Evolutionary conservation across 2,329 filamentous ascomycete species (phyloP), one percentile per base, ranked within the genome.

Genomic region (Trichoderma sp.): DNA sequence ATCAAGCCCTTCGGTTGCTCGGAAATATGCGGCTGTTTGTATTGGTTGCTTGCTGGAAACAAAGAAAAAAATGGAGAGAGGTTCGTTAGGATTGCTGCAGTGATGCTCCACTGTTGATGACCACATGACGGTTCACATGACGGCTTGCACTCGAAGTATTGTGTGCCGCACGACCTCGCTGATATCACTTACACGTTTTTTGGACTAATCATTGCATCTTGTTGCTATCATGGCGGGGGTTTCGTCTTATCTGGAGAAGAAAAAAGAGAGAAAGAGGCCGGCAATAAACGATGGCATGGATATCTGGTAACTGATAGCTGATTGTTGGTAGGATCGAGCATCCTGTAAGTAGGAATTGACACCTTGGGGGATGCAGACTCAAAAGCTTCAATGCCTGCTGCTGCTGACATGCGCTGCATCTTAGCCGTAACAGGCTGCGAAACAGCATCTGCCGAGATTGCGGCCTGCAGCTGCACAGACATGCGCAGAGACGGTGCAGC

Each of bases 381-480:
- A 8, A 43, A 43, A 43, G 37, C 37, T 43, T 43, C 37, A 43
- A 19, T 43, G 37, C 37, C 37, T 43, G 37, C 37, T 43, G 37
- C 37, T 19, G 14, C 31, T 35, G 33, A 35, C 33, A 35, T 35
- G 33, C 33, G 8, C 33, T 43, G 16, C 16, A 43, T 43, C 37
- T 37, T 29, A 52, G 37, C 63, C 61, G 19, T n/a, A 37, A 52
- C 55, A 52, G 31, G 47, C 10, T 49, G 47, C n/a, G 27, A 8
- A 24, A 56, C 60, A 43, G 40, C 21, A 33, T 27, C 37, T 65
- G 31, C 37, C 31, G 52, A 16, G 33, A 29, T 24, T 35, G 24
- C 19, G 40, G 61, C 24, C 43, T 65, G 62, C 52, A 64, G 59
- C 37, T 49, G 52, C 53, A 69, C 31, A 49, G 47, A 49, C 47